Base-by-base conservation (phyloP, 169 alveolate genomes). In the Plasmodium ovale region DNA sequence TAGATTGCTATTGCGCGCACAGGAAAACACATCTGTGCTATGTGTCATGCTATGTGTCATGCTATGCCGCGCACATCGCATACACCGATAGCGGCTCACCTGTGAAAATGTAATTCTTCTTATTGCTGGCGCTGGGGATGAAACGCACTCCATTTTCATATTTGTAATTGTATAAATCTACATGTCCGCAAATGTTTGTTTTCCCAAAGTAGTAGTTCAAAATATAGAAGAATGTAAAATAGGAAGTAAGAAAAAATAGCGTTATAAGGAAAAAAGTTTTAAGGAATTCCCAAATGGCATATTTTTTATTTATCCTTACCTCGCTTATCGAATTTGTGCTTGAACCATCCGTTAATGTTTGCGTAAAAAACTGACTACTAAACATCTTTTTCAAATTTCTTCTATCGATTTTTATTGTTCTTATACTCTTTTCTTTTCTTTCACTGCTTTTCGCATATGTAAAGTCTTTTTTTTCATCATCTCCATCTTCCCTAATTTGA, bases 301-400 rank as follows among this genome's bases (percentile, higher is more conserved):
- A 79, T n/a, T 68, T 65, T 42, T 64, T 79, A 29, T 12, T 62
- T 68, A 65, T 35, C 49, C 65, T 79, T 62, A 65, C 16, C 14
- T 47, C 89, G 10, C 54, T 64, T 6, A 62, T 5, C 19, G 82
- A 44, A 47, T 79, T 51, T 42, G 42, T 44, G 19, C 89, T 79
- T 37, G 82, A 64, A 39, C 31, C 68, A 27, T 79, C 89, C 6
- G 89, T 79, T 58, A 79, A 42, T 16, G 89, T 79, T 37, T 79
- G 89, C 1, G 89, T 79, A 56, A 79, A 79, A 42, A 79, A 79
- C 39, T 79, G 89, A 42, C 89, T 79, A 42, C 89, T 79, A 29
- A 79, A 79, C 58, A 79, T 47, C 51, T 79, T 79, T 51, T 64
- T 79, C 23, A 79, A 68, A 33, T 62, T 79, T 25, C 65, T 79